Percentiles rank a stretch among this genome's conserved stretches.
Conservation (phyloP, 2,329 filamentous ascomycete genomes). For the Biscogniauxia sp. region DNA sequence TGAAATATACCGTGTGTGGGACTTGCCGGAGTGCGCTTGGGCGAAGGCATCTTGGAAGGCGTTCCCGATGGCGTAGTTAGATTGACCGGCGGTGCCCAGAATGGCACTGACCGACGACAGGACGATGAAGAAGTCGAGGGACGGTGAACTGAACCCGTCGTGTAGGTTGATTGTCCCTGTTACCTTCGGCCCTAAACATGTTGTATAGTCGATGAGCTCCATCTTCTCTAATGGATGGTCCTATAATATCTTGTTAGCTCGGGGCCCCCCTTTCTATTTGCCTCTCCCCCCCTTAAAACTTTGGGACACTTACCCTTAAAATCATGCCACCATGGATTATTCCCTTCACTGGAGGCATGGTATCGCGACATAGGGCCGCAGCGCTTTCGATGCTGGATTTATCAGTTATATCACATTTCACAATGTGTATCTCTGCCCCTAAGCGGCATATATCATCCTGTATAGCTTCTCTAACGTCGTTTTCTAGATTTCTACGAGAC, state of each 20-base stretch:
- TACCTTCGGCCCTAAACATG: slow-evolving; percentile 10
- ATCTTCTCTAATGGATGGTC: slow-evolving; percentile 15
- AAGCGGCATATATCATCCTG: slow-evolving; percentile 7
- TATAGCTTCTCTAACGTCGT: slow-evolving; percentile 2
- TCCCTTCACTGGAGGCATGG: slow-evolving; percentile 10
- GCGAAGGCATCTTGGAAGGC: slow-evolving; percentile 20
- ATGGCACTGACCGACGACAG: slow-evolving; percentile 16
- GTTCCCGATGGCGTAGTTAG: slow-evolving; percentile 14
- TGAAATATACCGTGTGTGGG: slow-evolving; percentile 10
- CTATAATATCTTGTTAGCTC: not conserved
- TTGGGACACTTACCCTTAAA: not conserved
- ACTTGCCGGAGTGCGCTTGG: slow-evolving; percentile 1
- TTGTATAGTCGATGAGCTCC: slow-evolving; percentile 10
- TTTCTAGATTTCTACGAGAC: slow-evolving; percentile 25
- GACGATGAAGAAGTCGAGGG: slow-evolving; percentile 23
- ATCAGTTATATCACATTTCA: slow-evolving; percentile 35
- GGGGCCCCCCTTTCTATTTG: not conserved
- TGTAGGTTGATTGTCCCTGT: slow-evolving; percentile 13
- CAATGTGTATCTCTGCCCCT: slow-evolving; percentile 24
- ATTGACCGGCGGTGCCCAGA: slow-evolving; percentile 4
- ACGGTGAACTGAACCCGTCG: slow-evolving; percentile 7
- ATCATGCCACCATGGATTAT: slow-evolving; percentile 11
- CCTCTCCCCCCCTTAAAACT: too few species aligned
- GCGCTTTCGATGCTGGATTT: slow-evolving; percentile 18
- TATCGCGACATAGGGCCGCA: slow-evolving; percentile 6